Conservation (phyloP, 805 yeast species). For the Candida broadrunensis region DNA sequence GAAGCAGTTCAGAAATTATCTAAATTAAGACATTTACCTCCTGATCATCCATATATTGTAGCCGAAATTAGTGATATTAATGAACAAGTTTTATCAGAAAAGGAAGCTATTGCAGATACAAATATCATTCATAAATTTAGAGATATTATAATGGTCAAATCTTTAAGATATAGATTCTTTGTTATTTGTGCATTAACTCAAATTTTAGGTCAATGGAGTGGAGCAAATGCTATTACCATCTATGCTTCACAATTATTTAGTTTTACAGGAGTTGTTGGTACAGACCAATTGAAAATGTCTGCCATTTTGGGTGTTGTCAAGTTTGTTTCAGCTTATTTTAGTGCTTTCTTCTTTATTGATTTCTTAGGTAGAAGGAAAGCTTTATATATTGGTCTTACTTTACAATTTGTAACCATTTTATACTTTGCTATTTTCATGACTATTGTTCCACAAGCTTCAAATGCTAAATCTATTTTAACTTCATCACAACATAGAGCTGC, state of each 20-base stretch:
- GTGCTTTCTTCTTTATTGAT: slow-evolving; percentile 53
- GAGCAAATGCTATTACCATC: slow-evolving; percentile 51
- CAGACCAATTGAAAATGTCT: slow-evolving; percentile 42
- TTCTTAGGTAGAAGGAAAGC: slow-evolving; percentile 47
- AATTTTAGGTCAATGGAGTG: slow-evolving; percentile 53
- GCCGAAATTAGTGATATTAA: slow-evolving; percentile 49
- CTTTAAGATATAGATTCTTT: slow-evolving; percentile 44
- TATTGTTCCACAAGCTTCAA: slow-evolving; percentile 41
- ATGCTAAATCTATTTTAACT: slow-evolving; percentile 21
- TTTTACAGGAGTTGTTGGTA: slow-evolving; percentile 41
- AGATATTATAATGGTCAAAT: slow-evolving; percentile 28
- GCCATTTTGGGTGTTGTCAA: slow-evolving; percentile 52
- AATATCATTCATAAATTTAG: slow-evolving; percentile 17
- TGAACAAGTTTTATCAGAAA: slow-evolving; percentile 34
- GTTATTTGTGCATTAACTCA: slow-evolving; percentile 39
- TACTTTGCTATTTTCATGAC: slow-evolving; percentile 47
- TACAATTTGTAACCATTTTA: slow-evolving; percentile 41
- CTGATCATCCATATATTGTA: slow-evolving; percentile 45
- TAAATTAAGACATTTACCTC: slow-evolving; percentile 40
- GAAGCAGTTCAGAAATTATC: slow-evolving; percentile 35
- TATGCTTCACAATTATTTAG: slow-evolving; percentile 51
- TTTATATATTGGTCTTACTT: slow-evolving; percentile 42
- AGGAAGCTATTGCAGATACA: slow-evolving; percentile 17
- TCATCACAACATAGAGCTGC: slow-evolving; percentile 35
- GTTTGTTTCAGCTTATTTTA: slow-evolving; percentile 41